Conservation (phyloP, 2,329 filamentous ascomycete species). For the Colletotrichum caudatum region DNA sequence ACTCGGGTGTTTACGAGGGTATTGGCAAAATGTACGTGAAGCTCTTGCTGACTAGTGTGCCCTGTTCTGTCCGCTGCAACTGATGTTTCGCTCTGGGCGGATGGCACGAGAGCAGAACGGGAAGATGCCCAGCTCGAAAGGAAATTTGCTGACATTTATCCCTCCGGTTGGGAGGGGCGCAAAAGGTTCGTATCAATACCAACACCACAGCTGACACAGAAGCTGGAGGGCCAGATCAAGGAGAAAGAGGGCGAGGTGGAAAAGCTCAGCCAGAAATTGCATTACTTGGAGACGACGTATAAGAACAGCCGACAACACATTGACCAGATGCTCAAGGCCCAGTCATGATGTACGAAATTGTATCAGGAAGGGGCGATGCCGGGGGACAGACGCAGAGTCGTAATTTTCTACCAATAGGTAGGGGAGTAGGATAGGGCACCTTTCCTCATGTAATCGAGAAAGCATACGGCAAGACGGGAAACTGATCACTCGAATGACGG, state of each 20-base stretch:
- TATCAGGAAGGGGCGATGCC: neutral
- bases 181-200: constrained; percentile 88
- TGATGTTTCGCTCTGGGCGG: neutral
- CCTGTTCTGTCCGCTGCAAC: constrained; percentile 8
- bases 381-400: no score
- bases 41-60: neutral
- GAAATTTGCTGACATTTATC: constrained; percentile 23
- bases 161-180: neutral
- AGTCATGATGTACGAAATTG: constrained; percentile 27
- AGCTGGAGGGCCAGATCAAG: constrained; percentile 80
- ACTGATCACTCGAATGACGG: neutral
- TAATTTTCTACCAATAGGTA: no score
- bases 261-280: constrained; percentile 86
- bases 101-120: neutral
- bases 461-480: neutral
- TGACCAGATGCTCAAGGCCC: constrained; percentile 78
- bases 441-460: neutral
- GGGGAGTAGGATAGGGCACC: neutral
- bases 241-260: constrained; percentile 82
- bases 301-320: constrained; percentile 95
- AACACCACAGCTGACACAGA: constrained; percentile 77
- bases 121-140: neutral
- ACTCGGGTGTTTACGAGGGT: constrained; percentile 90
- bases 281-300: constrained; percentile 94
- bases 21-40: constrained; percentile 91